Evolutionary conservation across 495 filamentous ascomycete genomes (phyloP).

Genomic region (Xeromyces bisporus): DNA sequence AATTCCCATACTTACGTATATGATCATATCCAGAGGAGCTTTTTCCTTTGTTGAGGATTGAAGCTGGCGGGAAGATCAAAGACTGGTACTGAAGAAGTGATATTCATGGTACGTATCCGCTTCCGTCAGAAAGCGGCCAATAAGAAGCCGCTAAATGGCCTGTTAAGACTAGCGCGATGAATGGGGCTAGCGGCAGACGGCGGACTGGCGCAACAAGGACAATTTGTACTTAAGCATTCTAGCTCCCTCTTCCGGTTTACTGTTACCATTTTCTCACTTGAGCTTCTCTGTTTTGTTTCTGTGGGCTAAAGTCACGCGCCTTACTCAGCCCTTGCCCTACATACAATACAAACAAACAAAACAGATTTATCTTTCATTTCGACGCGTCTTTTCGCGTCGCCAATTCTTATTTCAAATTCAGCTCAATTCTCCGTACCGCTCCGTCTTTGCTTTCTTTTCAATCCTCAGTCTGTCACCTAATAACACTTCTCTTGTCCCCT

Average conservation of each 20-base stretch:
- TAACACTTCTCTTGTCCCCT: constrained; percentile 6
- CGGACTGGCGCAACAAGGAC: constrained; percentile 22
- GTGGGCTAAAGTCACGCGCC: constrained; percentile 12
- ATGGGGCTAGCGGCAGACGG: constrained; percentile 26
- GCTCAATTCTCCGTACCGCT: background rate
- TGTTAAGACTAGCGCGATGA: constrained; percentile 18
- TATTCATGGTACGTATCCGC: too few relatives aligned
- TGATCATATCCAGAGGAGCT: too few relatives aligned
- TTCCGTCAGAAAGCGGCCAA: constrained; percentile 19
- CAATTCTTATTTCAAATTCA: constrained; percentile 1
- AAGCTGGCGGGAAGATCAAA: too few relatives aligned
- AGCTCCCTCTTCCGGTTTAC: constrained; percentile 25
- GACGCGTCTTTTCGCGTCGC: constrained; percentile 12
- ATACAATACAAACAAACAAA: background rate
- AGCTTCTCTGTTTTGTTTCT: constrained; percentile 17
- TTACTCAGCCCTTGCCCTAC: constrained; percentile 2
- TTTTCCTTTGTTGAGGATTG: too few relatives aligned
- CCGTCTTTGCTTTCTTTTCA: constrained; percentile 2
- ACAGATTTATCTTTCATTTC: constrained; percentile 5
- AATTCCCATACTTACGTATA: too few relatives aligned
- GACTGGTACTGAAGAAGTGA: too few relatives aligned
- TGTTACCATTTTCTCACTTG: constrained; percentile 28
- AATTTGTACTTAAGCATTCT: constrained; percentile 36
- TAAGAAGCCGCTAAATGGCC: constrained; percentile 15
- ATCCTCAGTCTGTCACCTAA: constrained; percentile 4